phyloP scores from a whole-genome alignment of 116 monocot species.

The Trichopus zeylanicus region DNA sequence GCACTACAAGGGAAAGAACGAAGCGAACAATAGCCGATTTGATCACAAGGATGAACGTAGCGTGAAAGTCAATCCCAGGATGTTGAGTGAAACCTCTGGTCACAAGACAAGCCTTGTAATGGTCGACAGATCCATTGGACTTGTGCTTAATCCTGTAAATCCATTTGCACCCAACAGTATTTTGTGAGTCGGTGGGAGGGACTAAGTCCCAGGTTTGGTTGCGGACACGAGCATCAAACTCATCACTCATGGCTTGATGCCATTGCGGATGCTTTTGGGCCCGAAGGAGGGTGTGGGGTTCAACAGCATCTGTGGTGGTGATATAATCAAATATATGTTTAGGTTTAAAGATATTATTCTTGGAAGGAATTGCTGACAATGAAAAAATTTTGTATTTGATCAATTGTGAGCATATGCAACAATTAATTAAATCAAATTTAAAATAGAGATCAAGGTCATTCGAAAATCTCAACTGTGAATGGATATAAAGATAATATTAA shows the following conservation, averaged over 20 bases:
- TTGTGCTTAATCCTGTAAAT: not conserved
- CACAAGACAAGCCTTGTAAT: constrained; percentile 7
- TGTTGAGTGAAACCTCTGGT: constrained; percentile 1
- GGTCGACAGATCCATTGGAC: not conserved
- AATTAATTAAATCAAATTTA: too few species aligned
- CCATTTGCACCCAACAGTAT: not conserved
- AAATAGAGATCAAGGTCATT: too few species aligned
- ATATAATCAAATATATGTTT: too few species aligned
- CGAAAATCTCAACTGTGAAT: too few species aligned
- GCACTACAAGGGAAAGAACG: not conserved
- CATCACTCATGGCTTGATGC: not conserved
- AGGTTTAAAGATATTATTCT: too few species aligned
- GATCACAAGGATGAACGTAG: constrained; percentile 5
- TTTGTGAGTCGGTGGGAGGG: not conserved
- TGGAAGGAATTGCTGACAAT: too few species aligned
- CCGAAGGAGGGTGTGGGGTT: too few species aligned
- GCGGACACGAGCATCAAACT: not conserved
- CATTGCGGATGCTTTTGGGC: too few species aligned
- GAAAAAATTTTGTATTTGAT: too few species aligned
- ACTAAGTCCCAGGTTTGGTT: not conserved
- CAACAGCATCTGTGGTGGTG: too few species aligned
- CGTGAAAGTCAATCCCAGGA: not conserved
- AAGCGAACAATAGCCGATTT: not conserved
- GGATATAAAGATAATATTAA: too few species aligned
- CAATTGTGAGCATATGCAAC: too few species aligned